Evolutionary conservation across 495 filamentous ascomycete species (phyloP).

Genomic region (Neurospora sp.): DNA sequence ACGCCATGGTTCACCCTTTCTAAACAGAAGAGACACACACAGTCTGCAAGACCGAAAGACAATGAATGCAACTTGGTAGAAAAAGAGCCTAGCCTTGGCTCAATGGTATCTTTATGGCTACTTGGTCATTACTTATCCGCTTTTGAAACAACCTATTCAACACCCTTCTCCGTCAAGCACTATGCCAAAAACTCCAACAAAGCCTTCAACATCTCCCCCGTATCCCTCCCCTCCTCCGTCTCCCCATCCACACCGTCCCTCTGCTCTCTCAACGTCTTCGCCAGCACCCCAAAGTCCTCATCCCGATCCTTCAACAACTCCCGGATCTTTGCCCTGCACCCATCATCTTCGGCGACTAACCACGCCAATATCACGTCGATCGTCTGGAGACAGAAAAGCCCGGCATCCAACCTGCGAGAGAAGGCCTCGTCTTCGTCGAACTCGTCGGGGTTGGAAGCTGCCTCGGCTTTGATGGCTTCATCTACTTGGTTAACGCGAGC

Average conservation of each 20-base stretch:
- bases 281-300: conserved; percentile 52
- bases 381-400: conserved; percentile 76
- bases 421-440: conserved; percentile 51
- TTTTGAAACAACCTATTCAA: conserved; percentile 5
- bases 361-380: conserved; percentile 85
- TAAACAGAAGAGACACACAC: neutral
- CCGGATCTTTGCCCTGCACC: conserved; percentile 57
- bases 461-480: conserved; percentile 53
- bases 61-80: neutral
- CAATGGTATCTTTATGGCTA: conserved; percentile 13
- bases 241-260: conserved; percentile 50
- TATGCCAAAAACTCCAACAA: conserved; percentile 50
- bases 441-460: neutral
- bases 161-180: neutral
- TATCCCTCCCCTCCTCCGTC: conserved; percentile 47
- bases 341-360: conserved; percentile 85
- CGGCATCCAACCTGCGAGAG: conserved; percentile 74
- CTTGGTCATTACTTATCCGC: conserved; percentile 5
- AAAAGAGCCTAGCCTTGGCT: conserved; percentile 1
- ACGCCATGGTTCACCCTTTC: neutral
- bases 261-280: conserved; percentile 58
- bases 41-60: no score
- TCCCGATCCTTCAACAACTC: conserved; percentile 56
- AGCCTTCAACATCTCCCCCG: conserved; percentile 61
- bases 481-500: conserved; percentile 57